phyloP scores from a whole-genome alignment of 2,329 filamentous ascomycete genomes.

The Penicillium decumbens region DNA sequence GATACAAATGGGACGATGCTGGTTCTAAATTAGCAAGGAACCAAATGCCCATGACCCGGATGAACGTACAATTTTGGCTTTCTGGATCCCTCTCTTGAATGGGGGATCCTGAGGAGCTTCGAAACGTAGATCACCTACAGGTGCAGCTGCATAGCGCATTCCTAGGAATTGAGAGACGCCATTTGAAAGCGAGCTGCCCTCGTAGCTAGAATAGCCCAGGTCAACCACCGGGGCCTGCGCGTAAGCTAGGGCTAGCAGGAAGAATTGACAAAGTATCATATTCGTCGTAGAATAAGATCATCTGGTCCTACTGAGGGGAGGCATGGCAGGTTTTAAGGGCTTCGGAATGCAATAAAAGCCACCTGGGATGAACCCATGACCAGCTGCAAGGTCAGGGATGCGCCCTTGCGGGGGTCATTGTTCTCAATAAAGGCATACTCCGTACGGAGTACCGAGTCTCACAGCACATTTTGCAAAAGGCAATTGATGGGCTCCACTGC shows the following conservation, averaged over 20 bases:
- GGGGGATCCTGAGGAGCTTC: constrained; percentile 61
- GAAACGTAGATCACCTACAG: constrained; percentile 63
- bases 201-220: constrained; percentile 63
- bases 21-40: constrained; percentile 8
- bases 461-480: no score
- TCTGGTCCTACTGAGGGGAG: not conserved
- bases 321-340: not conserved
- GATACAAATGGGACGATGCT: constrained; percentile 55
- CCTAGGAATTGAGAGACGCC: constrained; percentile 69
- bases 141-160: constrained; percentile 68
- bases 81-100: constrained; percentile 43
- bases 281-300: constrained; percentile 6
- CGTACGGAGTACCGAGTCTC: no score
- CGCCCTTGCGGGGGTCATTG: not conserved
- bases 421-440: no score
- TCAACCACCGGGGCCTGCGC: constrained; percentile 48
- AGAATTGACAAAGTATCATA: constrained; percentile 10
- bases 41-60: not conserved
- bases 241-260: constrained; percentile 15
- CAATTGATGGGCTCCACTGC: not conserved
- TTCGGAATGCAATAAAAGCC: not conserved
- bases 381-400: not conserved
- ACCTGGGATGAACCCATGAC: not conserved
- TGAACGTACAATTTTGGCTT: constrained; percentile 52
- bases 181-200: constrained; percentile 51